Conservation (phyloP, 2,329 filamentous ascomycete species). For the Xylariaceae sp. region DNA sequence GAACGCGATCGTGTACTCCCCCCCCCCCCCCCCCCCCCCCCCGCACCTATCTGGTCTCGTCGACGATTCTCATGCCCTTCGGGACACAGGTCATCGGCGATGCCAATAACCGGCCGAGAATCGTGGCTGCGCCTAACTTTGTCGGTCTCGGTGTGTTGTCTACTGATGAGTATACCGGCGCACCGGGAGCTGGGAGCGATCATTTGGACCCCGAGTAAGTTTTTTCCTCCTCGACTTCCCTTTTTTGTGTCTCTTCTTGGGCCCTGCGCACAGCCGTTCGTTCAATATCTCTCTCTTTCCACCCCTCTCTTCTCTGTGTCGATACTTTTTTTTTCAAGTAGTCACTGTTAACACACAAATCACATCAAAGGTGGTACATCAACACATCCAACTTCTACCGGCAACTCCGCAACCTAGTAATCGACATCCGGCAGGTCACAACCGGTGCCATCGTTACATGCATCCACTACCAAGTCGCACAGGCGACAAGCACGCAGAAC, state of each 20-base stretch:
- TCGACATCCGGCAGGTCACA: constrained; percentile 60
- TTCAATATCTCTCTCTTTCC: not conserved
- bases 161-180: constrained; percentile 25
- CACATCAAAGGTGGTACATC: constrained; percentile 5
- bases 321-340: not conserved
- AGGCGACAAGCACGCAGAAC: constrained; percentile 66
- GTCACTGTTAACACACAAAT: not conserved
- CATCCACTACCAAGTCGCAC: constrained; percentile 72
- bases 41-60: constrained; percentile 73
- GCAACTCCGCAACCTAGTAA: constrained; percentile 62
- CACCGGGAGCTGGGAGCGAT: constrained; percentile 53
- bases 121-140: constrained; percentile 61
- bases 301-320: not conserved
- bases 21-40: constrained; percentile 47
- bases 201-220: constrained; percentile 51
- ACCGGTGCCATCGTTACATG: constrained; percentile 53
- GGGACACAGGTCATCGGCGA: constrained; percentile 72
- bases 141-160: constrained; percentile 19
- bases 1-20: constrained; percentile 45
- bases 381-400: constrained; percentile 65
- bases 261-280: not conserved
- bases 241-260: constrained; percentile 50
- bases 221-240: too few species aligned
- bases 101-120: constrained; percentile 53
- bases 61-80: constrained; percentile 76